These are phyloP conservation scores for Pseudozyma thailandica DNA, from an alignment of 1,284 basidiomycete genomes.

Conservation along the genomic window DNA sequence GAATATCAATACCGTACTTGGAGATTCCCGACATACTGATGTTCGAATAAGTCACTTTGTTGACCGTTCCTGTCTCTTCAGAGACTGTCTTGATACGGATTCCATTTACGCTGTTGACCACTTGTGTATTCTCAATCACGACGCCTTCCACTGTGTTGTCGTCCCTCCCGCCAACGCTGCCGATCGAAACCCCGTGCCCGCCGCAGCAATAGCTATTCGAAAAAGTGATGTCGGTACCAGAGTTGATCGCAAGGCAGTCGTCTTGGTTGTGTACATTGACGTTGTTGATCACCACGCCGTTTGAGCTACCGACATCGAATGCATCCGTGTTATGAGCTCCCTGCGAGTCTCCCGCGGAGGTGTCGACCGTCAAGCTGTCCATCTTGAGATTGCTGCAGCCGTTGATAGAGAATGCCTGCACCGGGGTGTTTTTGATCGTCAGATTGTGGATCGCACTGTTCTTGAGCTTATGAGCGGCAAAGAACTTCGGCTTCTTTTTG, in stretches of 20 bases:
- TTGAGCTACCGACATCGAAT: conserved; percentile 33
- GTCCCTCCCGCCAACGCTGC: conserved; percentile 27
- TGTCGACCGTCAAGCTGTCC: conserved; percentile 28
- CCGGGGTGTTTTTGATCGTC: conserved; percentile 40
- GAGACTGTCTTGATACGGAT: conserved; percentile 45
- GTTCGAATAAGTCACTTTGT: conserved; percentile 35
- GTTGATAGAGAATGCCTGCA: conserved; percentile 42
- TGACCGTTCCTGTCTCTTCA: conserved; percentile 28
- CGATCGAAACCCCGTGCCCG: conserved; percentile 47
- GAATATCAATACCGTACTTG: conserved; percentile 34
- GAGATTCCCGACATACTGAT: conserved; percentile 21
- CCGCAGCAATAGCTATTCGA: conserved; percentile 22
- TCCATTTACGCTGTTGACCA: conserved; percentile 26
- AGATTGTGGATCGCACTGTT: conserved; percentile 22
- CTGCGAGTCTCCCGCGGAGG: conserved; percentile 14
- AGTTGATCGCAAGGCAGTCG: conserved; percentile 45
- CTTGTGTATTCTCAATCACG: conserved; percentile 12
- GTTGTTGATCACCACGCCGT: conserved; percentile 23
- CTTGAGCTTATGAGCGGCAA: conserved; percentile 16
- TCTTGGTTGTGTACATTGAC: conserved; percentile 34
- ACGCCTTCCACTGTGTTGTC: conserved; percentile 41
- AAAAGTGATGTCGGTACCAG: conserved; percentile 31
- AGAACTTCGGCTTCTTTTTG: conserved; percentile 41
- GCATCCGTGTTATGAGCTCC: conserved; percentile 45
- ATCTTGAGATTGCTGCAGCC: conserved; percentile 12